phyloP scores from a whole-genome alignment of 2,329 filamentous ascomycete genomes.

The Alternaria burnsii region DNA sequence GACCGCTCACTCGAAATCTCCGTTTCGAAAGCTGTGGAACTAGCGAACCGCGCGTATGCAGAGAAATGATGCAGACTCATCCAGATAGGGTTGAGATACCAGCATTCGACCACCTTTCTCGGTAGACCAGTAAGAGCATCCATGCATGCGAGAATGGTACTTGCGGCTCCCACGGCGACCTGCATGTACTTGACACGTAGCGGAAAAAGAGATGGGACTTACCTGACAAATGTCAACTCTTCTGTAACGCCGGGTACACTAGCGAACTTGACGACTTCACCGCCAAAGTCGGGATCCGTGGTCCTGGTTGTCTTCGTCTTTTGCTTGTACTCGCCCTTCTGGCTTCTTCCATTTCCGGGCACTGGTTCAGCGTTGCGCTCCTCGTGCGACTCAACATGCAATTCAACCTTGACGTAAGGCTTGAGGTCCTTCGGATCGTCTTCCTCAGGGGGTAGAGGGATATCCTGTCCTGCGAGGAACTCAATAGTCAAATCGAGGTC shows the following conservation, averaged over 20 bases:
- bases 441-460: constrained; percentile 70
- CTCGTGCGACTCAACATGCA: constrained; percentile 77
- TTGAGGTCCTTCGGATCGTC: constrained; percentile 67
- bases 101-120: background rate
- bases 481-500: constrained; percentile 75
- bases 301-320: constrained; percentile 56
- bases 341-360: constrained; percentile 60
- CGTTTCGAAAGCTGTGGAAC: background rate
- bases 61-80: background rate
- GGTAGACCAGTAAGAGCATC: background rate
- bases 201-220: constrained; percentile 31
- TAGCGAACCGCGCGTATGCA: background rate
- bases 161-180: constrained; percentile 2
- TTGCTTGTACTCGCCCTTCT: constrained; percentile 61
- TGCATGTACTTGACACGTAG: constrained; percentile 12
- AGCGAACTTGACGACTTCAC: constrained; percentile 56
- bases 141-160: background rate
- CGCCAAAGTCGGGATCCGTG: constrained; percentile 56
- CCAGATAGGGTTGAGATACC: background rate
- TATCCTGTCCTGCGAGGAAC: constrained; percentile 77
- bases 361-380: constrained; percentile 55
- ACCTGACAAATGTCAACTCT: constrained; percentile 60
- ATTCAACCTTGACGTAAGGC: constrained; percentile 79
- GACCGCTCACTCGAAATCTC: background rate
- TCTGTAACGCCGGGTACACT: constrained; percentile 55